Base-by-base conservation (phyloP, 1,284 basidiomycete species). In the Pseudozyma tsukubaensis region DNA sequence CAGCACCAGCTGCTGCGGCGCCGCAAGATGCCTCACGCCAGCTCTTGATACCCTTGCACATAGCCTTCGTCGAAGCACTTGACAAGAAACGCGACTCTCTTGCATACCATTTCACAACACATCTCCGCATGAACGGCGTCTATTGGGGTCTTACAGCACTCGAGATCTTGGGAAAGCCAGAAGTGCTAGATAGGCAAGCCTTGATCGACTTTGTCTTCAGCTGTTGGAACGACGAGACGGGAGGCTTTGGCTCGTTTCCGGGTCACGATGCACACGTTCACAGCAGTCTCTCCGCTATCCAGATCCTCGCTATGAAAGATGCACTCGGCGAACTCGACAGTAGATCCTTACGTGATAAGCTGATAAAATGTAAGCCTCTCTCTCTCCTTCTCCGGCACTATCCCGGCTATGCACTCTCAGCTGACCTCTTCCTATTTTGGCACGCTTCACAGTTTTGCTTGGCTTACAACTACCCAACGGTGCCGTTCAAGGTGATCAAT, bases 141-240 rank as follows among this genome's bases (percentile, higher is more conserved):
- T 99, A 98, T 85, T 99, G 96, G 96, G 96, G 94, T 11, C 87
- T 96, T 29, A 93, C 92, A 0, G 94, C 96, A 0, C 86, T 97
- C 3, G 91, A 89, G 51, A 88, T 94, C 34, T 91, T 99, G 90
- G 89, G 88, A 0, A 89, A 88, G 29, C 87, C 89, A 48, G 91
- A 94, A 50, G 92, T 92, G 0, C 86, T 99, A 19, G 88, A 92
- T 73, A 86, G 91, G 50, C 89, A 92, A 13, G 93, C 93, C 63
- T 92, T 94, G 88, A 89, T 99, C 45, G 88, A 89, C 8, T 99
- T 93, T 85, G 94, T 98, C 39, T 89, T 94, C 89, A 91, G 89
- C 75, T 99, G 96, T 85, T 99, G 94, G 93, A 72, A 83, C 54
- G 59, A 74, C 7, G 18, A 66, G 1, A 63, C 63, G 85, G 95